phyloP scores from a whole-genome alignment of 352 stramenopile species.

The Blastocystis sp. region DNA sequence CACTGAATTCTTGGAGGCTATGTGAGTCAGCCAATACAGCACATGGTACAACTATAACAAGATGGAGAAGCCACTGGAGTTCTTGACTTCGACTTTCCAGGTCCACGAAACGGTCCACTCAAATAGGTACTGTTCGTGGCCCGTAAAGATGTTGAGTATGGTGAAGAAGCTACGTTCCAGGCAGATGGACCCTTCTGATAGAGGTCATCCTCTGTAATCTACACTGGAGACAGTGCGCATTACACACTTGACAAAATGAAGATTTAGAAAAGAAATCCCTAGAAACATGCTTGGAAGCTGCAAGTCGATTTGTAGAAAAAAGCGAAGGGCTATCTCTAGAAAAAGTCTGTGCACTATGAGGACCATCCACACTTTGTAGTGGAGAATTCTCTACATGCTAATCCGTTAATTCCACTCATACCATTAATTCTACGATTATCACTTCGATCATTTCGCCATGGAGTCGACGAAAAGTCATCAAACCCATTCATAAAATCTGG shows the following conservation, averaged over 20 bases:
- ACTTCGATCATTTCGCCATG: background rate
- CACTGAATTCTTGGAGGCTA: too few relatives aligned
- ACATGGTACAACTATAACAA: too few relatives aligned
- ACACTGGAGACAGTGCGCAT: background rate
- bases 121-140: background rate
- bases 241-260: background rate
- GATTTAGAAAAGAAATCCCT: background rate
- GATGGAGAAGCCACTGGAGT: too few relatives aligned
- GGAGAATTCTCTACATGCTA: background rate
- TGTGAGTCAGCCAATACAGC: too few relatives aligned
- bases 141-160: background rate
- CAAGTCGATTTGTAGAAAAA: background rate
- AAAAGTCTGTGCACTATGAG: background rate
- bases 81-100: too few relatives aligned
- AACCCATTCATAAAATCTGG: background rate
- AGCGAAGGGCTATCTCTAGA: background rate
- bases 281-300: background rate
- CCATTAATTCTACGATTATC: background rate
- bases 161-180: background rate
- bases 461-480: background rate
- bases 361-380: background rate
- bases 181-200: background rate
- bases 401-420: background rate
- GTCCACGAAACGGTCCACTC: too few relatives aligned
- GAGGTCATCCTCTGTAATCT: background rate